Conservation (phyloP, 176 grass and related monocot species). For the Triticum dicoccoides region DNA sequence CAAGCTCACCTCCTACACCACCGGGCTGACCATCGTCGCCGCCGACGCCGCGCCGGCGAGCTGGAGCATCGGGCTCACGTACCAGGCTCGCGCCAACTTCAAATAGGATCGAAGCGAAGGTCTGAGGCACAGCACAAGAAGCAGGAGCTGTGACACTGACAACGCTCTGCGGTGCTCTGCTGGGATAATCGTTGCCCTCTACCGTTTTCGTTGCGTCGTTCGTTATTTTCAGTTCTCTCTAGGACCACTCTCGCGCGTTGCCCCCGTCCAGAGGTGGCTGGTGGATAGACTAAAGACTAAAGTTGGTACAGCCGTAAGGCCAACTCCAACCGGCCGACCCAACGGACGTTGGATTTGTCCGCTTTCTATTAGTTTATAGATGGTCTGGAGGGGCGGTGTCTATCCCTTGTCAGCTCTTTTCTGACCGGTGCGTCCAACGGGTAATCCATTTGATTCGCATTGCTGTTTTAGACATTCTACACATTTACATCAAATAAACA, state of each 20-base stretch:
- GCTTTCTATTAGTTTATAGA: too few species aligned
- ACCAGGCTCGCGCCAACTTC: conserved; percentile 62
- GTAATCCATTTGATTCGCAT: too few species aligned
- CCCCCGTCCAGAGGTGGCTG: conserved; percentile 19
- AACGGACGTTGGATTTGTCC: too few species aligned
- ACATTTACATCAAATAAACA: too few species aligned
- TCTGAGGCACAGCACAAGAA: not conserved
- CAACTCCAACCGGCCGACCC: too few species aligned
- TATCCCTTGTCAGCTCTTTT: too few species aligned
- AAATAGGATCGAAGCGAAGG: not conserved
- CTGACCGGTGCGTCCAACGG: too few species aligned
- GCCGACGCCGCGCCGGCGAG: conserved; percentile 40
- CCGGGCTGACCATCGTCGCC: conserved; percentile 51
- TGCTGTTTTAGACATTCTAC: too few species aligned
- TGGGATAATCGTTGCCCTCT: not conserved
- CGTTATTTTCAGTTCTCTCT: not conserved
- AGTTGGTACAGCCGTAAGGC: too few species aligned
- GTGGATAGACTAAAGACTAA: too few species aligned
- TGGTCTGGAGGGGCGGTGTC: too few species aligned
- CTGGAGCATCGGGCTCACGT: conserved; percentile 66
- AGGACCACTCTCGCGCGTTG: conserved; percentile 5
- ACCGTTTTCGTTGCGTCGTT: not conserved
- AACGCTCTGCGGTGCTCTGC: not conserved
- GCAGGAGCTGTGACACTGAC: not conserved
- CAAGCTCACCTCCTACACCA: conserved; percentile 68